Evolutionary conservation across 2,329 filamentous ascomycete species (phyloP), one percentile per base, ranked within the genome.

Genomic region (Amphichorda felina): DNA sequence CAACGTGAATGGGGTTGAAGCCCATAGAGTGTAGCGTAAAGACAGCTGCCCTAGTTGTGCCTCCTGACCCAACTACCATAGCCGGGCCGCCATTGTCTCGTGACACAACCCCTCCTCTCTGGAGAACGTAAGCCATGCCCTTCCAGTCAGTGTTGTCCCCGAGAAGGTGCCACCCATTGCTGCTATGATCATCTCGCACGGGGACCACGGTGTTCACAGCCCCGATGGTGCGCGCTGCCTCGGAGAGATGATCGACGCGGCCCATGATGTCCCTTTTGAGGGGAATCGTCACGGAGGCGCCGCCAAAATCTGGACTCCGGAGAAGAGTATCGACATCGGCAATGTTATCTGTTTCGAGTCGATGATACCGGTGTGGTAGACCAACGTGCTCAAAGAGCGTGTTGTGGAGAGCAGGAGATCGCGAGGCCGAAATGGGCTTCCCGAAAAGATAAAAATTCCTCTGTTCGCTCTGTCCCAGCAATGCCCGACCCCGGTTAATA

Each of bases 101-200:
- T 41, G 42, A 33, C 15, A 61, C 60, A 27, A 82, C 64, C 7
- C 84, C 84, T 2, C 75, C 78, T 29, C 74, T 73, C 38, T 72
- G 75, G 15, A 98, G 71, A 4, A 84, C 79, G 45, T 82, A 75
- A 3, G 82, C 76, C 77, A 98, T 98, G 42, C 91, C 91, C 50
- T 77, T 72, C 82, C 87, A 98, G 62, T 98, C 91, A 10, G 91
- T 98, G 59, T 98, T 98, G 54, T 88, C 83, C 30, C 91, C 91
- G 13, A 83, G 56, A 3, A 96, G 72, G 4, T 66, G 70, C 33
- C 59, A 58, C 37, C 64, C 57, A 4, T 60, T 63, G 3, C 55
- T 62, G 7, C 45, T 50, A 7, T 60, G 53, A 5, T 34, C 18
- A 52, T 51, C 11, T 33, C 36, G 21, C 3, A 73, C 51, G 0